A percentile compares a stretch with the other conserved stretches of the same genome.
phyloP scores from a whole-genome alignment of 2,329 filamentous ascomycete species.

The Keithomyces neogunnii region DNA sequence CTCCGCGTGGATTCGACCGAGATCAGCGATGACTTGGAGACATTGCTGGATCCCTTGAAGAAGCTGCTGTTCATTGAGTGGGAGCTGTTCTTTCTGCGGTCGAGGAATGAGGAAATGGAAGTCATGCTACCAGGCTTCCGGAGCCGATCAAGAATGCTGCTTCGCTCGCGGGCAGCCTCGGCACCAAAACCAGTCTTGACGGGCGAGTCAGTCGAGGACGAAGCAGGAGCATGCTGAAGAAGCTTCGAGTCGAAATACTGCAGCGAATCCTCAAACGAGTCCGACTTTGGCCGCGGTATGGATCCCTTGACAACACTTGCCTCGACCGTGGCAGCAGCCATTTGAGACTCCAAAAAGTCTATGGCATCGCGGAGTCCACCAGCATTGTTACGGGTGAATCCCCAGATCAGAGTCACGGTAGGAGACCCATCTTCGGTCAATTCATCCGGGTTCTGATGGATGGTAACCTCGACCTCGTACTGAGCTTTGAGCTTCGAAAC shows the following conservation, averaged over 20 bases:
- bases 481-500: conserved; percentile 79
- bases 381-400: conserved; percentile 94
- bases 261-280: conserved; percentile 94
- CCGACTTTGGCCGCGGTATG: conserved; percentile 96
- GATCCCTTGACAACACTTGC: conserved; percentile 79
- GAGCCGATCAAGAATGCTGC: conserved; percentile 82
- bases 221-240: conserved; percentile 80
- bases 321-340: conserved; percentile 86
- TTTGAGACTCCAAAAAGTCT: conserved; percentile 79
- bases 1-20: conserved; percentile 94
- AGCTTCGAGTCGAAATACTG: conserved; percentile 97
- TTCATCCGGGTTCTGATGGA: conserved; percentile 56
- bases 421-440: conserved; percentile 48
- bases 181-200: conserved; percentile 79
- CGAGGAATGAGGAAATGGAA: conserved; percentile 91
- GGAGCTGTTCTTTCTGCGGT: conserved; percentile 87
- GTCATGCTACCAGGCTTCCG: conserved; percentile 93
- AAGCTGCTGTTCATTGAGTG: conserved; percentile 74
- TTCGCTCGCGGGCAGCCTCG: conserved; percentile 69
- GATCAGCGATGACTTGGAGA: conserved; percentile 90
- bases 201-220: conserved; percentile 76
- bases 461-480: conserved; percentile 80
- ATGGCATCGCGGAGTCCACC: conserved; percentile 93
- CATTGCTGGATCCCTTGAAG: conserved; percentile 87
- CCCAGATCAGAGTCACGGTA: conserved; percentile 59